Evolutionary conservation across 345 rosid species (phyloP).

Genomic region (Populus ilicifolia): DNA sequence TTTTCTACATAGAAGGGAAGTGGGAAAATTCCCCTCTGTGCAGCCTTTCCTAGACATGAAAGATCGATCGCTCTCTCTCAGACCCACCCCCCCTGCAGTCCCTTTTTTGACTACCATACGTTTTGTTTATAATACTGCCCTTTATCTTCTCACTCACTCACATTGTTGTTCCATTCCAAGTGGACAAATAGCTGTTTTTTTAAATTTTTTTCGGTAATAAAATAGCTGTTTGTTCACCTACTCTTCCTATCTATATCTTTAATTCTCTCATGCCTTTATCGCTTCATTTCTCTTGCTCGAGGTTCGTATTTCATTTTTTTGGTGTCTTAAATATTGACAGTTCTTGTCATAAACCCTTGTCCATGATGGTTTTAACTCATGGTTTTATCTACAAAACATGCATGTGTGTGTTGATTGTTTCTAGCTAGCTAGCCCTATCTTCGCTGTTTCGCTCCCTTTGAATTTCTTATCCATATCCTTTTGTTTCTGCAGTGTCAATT

Average conservation of each 20-base stretch:
- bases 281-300: not conserved
- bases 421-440: not conserved
- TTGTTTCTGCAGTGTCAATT: too few species aligned
- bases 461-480: too few species aligned
- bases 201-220: not conserved
- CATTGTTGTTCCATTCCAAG: not conserved
- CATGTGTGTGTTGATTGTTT: conserved; percentile 8
- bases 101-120: conserved; percentile 14
- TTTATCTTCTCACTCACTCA: not conserved
- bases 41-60: conserved; percentile 32
- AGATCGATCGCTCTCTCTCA: conserved; percentile 16
- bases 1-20: conserved; percentile 33
- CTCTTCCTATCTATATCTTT: not conserved
- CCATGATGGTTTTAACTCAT: conserved; percentile 12
- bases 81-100: not conserved
- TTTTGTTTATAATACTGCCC: not conserved
- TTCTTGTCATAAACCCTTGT: not conserved
- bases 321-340: not conserved
- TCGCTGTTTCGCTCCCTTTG: conserved; percentile 4
- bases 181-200: not conserved
- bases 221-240: not conserved
- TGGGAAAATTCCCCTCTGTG: conserved; percentile 10
- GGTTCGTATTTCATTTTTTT: not conserved
- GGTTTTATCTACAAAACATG: conserved; percentile 11
- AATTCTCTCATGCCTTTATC: not conserved